These are phyloP conservation scores for Gaultheria prostrata DNA, from an alignment of 148 eudicot species.

Conservation along the genomic window DNA sequence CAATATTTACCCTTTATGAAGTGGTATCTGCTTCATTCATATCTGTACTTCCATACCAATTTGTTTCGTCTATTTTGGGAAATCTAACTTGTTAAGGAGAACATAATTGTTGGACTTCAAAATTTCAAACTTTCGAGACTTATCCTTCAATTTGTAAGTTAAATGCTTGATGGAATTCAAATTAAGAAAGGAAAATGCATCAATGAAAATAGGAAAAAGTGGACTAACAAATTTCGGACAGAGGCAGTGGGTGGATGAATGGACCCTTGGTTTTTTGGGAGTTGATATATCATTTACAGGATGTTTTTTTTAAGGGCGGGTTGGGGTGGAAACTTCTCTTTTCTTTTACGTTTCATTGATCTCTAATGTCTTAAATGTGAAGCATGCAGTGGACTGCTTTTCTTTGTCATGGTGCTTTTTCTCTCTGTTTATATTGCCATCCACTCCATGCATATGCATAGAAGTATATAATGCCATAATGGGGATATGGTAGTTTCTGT, in stretches of 20 bases:
- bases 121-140: background rate
- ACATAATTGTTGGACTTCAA: background rate
- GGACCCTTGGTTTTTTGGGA: background rate
- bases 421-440: background rate
- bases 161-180: too few species aligned
- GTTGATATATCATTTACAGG: background rate
- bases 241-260: background rate
- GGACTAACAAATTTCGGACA: background rate
- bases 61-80: background rate
- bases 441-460: background rate
- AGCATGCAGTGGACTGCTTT: background rate
- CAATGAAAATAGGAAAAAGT: too few species aligned
- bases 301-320: background rate
- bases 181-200: too few species aligned
- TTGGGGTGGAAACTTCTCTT: background rate
- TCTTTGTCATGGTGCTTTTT: background rate
- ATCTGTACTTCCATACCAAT: background rate
- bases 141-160: too few species aligned
- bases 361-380: background rate
- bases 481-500: background rate
- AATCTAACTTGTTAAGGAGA: background rate
- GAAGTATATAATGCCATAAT: background rate
- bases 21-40: background rate
- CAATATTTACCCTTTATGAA: background rate
- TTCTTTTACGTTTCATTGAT: background rate